phyloP scores from a whole-genome alignment of 1,284 basidiomycete genomes.

The Ceraceosorus bombacis region DNA sequence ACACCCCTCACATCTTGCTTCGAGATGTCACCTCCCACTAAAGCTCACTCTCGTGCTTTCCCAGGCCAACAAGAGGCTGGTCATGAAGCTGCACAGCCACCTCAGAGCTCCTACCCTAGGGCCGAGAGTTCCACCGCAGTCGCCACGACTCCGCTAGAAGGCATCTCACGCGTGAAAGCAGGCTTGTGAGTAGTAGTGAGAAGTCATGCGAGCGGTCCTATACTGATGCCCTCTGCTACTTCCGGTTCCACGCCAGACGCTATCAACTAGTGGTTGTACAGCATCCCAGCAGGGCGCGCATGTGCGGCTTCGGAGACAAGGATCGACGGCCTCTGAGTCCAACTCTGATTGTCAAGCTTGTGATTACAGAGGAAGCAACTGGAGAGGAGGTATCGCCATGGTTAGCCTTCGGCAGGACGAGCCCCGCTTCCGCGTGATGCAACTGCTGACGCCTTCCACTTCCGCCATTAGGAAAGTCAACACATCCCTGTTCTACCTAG shows the following conservation, averaged over 20 bases:
- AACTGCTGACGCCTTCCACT: background rate
- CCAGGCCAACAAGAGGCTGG: too few relatives aligned
- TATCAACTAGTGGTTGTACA: slow-evolving; percentile 37
- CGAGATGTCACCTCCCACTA: too few relatives aligned
- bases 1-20: too few relatives aligned
- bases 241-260: slow-evolving; percentile 12
- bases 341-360: slow-evolving; percentile 35
- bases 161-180: too few relatives aligned
- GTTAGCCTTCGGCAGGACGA: slow-evolving; percentile 3
- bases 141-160: too few relatives aligned
- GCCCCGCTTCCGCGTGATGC: background rate
- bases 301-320: slow-evolving; percentile 44
- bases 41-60: too few relatives aligned
- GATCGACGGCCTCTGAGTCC: slow-evolving; percentile 40
- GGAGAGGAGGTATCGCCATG: slow-evolving; percentile 29
- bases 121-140: too few relatives aligned
- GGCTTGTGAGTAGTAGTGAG: too few relatives aligned
- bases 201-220: too few relatives aligned
- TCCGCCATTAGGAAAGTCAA: slow-evolving; percentile 22
- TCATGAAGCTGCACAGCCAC: too few relatives aligned
- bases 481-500: slow-evolving; percentile 38
- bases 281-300: slow-evolving; percentile 33
- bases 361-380: slow-evolving; percentile 32
- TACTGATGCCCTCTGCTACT: too few relatives aligned
- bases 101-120: too few relatives aligned